Evolutionary conservation across 129 eudicot species (phyloP), one percentile per base, ranked within the genome.

Genomic region (Ambrosia trifida): DNA sequence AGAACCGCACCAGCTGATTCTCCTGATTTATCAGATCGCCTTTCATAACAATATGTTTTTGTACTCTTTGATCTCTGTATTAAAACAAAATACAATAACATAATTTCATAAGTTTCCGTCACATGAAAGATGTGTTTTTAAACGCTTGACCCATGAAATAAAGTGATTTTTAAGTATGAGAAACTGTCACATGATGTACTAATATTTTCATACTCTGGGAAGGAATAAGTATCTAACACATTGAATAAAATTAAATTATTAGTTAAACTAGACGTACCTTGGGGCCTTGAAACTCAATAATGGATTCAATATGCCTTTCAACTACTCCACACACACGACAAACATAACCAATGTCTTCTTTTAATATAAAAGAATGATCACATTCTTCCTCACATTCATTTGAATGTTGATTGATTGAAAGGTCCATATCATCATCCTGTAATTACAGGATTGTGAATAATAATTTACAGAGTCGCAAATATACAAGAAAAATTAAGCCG

Each of bases 21-120:
- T 16, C 64, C 35, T 51, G 79, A 88, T 44, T 52, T 73, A 44
- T 56, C 69, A 41, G 69, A 14, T 32, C 89, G 81, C 53, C 77
- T 79, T 68, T 91, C 97, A 45, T 78, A 51, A 18, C 54, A 31
- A 67, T 86, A 88, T 7, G 88, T 86, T 79, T 92, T 82, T 32
- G 76, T 76, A 70, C 62, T 77, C 78, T 81, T 79, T 64, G 92
- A 53, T 43, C 33, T 62, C 97, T 91, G 86, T 35, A 80, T 14
- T 65, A 69, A 68, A 70, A 70, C 13, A 20, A 77, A 64, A 62
- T 35, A 50, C 4, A 32, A n/a, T 47, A 16, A 33, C n/a, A 38
- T 38, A 54, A 35, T 53, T 4, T 70, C 24, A 28, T 70, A 13
- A 45, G 7, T 14, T 16, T 5, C 44, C 11, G 4, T 4, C 13